Evolutionary conservation across 805 yeast genomes (phyloP).

Genomic region (Candida silvicultrix): DNA sequence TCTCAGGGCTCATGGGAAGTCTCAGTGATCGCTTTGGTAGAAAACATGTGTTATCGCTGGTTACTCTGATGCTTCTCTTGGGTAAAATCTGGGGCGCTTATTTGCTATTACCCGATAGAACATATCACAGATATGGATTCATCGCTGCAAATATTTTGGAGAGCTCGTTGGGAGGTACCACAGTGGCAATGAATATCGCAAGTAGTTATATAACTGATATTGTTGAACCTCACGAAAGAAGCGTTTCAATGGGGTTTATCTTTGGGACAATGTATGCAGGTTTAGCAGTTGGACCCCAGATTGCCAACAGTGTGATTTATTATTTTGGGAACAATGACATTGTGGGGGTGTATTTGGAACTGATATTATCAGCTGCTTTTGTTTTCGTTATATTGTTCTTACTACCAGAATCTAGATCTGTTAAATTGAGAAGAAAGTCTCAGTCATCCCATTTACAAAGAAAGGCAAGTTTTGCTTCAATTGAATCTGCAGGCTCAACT

Average conservation of each 20-base stretch:
- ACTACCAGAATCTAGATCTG: conserved; percentile 61
- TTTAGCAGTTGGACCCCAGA: conserved; percentile 56
- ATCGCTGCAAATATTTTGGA: conserved; percentile 39
- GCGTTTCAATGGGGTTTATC: conserved; percentile 50
- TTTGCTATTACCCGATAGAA: conserved; percentile 27
- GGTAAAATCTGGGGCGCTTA: conserved; percentile 15
- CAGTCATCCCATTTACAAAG: conserved; percentile 30
- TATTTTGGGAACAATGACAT: conserved; percentile 19
- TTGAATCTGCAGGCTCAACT: conserved; percentile 9
- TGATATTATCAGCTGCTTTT: conserved; percentile 28
- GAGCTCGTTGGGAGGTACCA: conserved; percentile 56
- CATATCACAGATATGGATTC: conserved; percentile 32
- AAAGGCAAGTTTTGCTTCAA: conserved; percentile 24
- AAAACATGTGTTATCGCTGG: conserved; percentile 36
- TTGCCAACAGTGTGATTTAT: conserved; percentile 38
- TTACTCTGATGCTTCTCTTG: conserved; percentile 20
- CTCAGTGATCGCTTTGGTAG: conserved; percentile 63
- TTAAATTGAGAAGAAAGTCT: conserved; percentile 45
- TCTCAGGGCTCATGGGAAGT: conserved; percentile 59
- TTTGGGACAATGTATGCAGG: conserved; percentile 57
- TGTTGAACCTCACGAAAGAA: conserved; percentile 53
- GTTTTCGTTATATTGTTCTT: conserved; percentile 30
- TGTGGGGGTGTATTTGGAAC: conserved; percentile 23
- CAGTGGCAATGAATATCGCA: conserved; percentile 48
- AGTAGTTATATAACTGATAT: conserved; percentile 75